Base-by-base conservation (phyloP, 2,329 filamentous ascomycete species). In the Didymella exigua region DNA sequence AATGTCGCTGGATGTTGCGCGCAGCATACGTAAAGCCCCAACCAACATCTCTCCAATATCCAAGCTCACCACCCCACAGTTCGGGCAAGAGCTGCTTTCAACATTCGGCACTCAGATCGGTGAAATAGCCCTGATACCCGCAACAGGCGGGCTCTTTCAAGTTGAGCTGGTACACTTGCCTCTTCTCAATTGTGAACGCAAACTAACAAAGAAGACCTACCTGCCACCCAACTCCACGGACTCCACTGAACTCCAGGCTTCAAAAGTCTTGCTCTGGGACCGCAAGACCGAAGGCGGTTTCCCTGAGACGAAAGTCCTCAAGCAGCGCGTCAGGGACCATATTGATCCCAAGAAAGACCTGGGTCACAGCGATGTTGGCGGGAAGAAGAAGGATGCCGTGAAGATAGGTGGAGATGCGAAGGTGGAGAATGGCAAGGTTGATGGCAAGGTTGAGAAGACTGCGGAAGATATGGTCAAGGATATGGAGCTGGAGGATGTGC, bases 71-170 rank as follows among this genome's bases (percentile, higher is more conserved):
- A 6, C 3, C 13, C 13, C 13, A 30, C 64, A 96, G 90, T 97
- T 89, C 75, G 93, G 89, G 43, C 95, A 98, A 81, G 95, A 98
- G 76, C 86, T 99, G 38, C 86, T 99, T 31, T 96, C 91, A 1
- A 99, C 93, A 0, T 99, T 99, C 78, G 85, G 86, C 49, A 90
- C 87, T 1, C 82, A 86, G 38, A 84, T 98, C 2, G 93, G 92
- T 58, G 93, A 98, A 75, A 88, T 98, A 9, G 87, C 93, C 14
- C 83, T 99, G 7, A 86, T 96, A 61, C 95, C 95, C 0, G 82
- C 86, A 13, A 96, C 91, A 0, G 92, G 93, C 16, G 93, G 95
- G 0, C 81, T 89, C 2, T 99, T 98, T 70, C 82, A 85, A 19
- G 87, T 98, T 11, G 83, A 87, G 54, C 84, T 96, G 50, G 71